Evolutionary conservation across 1,139 yeast species (phyloP).

Genomic region (Entelexis paramagnoliae): DNA sequence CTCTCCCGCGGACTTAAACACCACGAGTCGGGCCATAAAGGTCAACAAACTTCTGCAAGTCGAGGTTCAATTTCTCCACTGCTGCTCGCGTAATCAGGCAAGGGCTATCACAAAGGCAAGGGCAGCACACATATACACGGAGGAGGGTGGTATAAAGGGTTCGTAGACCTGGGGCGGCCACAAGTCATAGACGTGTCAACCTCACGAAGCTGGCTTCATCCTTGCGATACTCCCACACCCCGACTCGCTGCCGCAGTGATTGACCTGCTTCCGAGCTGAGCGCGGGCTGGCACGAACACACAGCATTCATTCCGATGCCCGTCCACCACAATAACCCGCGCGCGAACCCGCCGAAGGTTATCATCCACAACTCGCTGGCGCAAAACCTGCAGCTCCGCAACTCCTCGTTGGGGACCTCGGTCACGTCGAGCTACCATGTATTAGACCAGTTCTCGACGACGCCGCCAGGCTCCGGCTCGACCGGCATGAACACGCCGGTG

Average conservation of each 20-base stretch:
- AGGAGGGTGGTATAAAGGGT: not conserved
- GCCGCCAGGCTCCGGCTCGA: not conserved
- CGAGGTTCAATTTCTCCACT: not conserved
- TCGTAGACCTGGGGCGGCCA: constrained; percentile 3
- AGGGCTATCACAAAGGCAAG: not conserved
- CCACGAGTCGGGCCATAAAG: constrained; percentile 37
- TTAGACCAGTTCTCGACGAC: not conserved
- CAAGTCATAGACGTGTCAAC: not conserved
- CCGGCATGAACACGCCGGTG: not conserved
- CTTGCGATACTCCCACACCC: too few relatives aligned
- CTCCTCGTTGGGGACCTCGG: constrained; percentile 6
- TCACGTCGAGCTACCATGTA: not conserved
- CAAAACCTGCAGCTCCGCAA: constrained; percentile 14
- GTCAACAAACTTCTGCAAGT: not conserved
- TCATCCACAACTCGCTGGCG: constrained; percentile 23
- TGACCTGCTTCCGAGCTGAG: not conserved
- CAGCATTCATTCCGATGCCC: not conserved
- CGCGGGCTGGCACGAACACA: not conserved
- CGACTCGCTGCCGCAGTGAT: not conserved
- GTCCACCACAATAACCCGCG: constrained; percentile 23
- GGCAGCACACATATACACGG: not conserved
- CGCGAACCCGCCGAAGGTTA: constrained; percentile 12
- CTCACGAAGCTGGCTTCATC: not conserved
- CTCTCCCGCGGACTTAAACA: constrained; percentile 47
- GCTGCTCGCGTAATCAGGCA: not conserved